Conservation (phyloP, 768 basidiomycete genomes). For the Suillus americanus region DNA sequence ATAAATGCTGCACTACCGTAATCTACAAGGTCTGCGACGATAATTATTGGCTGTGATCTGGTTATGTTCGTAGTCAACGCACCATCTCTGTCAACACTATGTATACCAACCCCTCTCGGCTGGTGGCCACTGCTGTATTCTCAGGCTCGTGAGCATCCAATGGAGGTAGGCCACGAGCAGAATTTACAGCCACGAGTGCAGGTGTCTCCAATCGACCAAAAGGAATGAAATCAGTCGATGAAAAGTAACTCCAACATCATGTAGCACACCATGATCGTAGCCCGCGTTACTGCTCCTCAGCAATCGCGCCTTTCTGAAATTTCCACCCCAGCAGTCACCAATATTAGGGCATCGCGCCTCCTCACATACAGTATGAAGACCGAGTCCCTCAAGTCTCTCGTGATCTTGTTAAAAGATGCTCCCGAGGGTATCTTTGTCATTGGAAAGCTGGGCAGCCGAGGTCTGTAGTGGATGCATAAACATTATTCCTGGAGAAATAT, state of each 20-base stretch:
- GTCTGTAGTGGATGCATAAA: constrained; percentile 42
- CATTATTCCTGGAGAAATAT: background rate
- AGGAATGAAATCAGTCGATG: constrained; percentile 8
- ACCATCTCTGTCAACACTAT: constrained; percentile 98
- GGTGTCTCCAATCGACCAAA: constrained; percentile 96
- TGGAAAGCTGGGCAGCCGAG: constrained; percentile 83
- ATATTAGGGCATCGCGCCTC: constrained; percentile 99
- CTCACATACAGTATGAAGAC: constrained; percentile 95
- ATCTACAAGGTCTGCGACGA: constrained; percentile 76
- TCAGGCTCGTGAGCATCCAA: constrained; percentile 97
- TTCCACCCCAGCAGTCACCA: constrained; percentile 99
- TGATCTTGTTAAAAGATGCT: constrained; percentile 85
- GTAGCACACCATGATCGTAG: constrained; percentile 90
- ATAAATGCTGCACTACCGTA: constrained; percentile 64
- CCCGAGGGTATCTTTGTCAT: constrained; percentile 94
- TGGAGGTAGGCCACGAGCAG: constrained; percentile 84
- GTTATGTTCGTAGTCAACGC: constrained; percentile 21
- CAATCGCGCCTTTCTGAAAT: constrained; percentile 57
- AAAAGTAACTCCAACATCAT: background rate
- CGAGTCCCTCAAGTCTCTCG: constrained; percentile 92
- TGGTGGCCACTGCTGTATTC: constrained; percentile 96
- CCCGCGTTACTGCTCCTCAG: constrained; percentile 85
- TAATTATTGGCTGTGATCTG: background rate
- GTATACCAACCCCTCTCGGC: constrained; percentile 96
- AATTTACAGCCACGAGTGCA: constrained; percentile 98